Percentiles rank a stretch among this genome's conserved stretches.
These are phyloP conservation scores for Eutypa lata DNA, from an alignment of 2,329 filamentous ascomycete species.

Conservation along the genomic window DNA sequence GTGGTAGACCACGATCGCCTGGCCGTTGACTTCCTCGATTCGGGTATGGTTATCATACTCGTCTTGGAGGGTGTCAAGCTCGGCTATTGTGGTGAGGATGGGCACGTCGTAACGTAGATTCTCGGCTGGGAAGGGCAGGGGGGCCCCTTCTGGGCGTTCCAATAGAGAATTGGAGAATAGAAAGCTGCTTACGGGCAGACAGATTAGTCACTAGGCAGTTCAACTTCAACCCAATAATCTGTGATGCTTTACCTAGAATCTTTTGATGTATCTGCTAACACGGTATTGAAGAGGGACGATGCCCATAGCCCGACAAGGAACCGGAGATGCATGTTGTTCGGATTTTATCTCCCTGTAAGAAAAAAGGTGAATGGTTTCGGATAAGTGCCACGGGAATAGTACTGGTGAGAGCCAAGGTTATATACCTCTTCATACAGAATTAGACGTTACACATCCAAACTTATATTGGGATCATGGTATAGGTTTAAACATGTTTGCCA, in stretches of 20 bases:
- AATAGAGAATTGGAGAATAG: not conserved
- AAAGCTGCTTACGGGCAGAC: too few relatives aligned
- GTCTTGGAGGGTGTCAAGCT: not conserved
- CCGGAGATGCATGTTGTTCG: not conserved
- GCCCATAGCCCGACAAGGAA: not conserved
- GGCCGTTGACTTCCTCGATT: not conserved
- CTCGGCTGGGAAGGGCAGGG: not conserved
- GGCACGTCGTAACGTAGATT: not conserved
- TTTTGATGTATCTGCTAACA: not conserved
- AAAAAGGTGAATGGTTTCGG: too few relatives aligned
- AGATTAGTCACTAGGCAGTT: too few relatives aligned
- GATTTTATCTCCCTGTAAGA: too few relatives aligned
- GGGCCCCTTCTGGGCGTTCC: not conserved
- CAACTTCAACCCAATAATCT: too few relatives aligned
- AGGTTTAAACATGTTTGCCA: too few relatives aligned
- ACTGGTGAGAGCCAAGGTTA: too few relatives aligned
- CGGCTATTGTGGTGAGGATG: not conserved
- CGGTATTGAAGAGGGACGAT: not conserved
- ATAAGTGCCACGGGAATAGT: too few relatives aligned
- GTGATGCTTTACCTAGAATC: not conserved
- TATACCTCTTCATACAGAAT: too few relatives aligned
- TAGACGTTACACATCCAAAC: too few relatives aligned
- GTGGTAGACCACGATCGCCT: not conserved
- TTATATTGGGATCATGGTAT: too few relatives aligned
- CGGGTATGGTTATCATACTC: not conserved